Evolutionary conservation across 306 rosid species (phyloP), one percentile per base, ranked within the genome.

Genomic region (Morella rubra): DNA sequence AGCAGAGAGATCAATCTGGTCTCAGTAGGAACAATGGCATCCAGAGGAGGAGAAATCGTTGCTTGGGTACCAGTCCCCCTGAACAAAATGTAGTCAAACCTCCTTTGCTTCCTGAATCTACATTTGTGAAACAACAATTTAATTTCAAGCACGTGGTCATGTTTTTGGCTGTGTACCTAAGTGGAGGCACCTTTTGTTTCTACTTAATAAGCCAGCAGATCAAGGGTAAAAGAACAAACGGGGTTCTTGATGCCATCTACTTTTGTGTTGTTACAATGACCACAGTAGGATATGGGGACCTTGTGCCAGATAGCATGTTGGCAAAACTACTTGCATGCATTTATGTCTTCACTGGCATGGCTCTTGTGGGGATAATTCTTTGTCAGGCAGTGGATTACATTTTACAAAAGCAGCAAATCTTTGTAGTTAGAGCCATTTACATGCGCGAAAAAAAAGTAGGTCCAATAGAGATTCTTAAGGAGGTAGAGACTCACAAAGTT

Each of bases 181-280:
- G 97, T 8, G 88, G 79, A 77, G 93, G 97, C 45, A 85, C 96
- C 54, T 40, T 93, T 14, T 84, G 90, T 41, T 93, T 93, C 88
- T 90, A 79, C 86, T 84, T 90, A 18, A 56, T 84, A 51, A 81
- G 88, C 61, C 24, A 88, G 72, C 91, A 91, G 52, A 87, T 91
- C 49, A 62, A 61, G 45, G 98, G 97, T 0, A 50, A 73, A 41
- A 86, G 88, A 83, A 91, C 97, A 51, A 80, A 86, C 54, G 87
- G 84, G 5, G 75, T 88, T 82, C 88, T 91, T 22, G 98, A 93
- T 73, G 81, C 96, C 74, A 68, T 91, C 54, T 93, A 91, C 86
- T 87, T 93, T 75, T 89, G 89, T 85, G 96, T 93, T 68, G 97
- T 93, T 61, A 91, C 97, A 47, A 91, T 93, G 96, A 93, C 93